Percentiles rank a stretch among this genome's conserved stretches.
phyloP scores from a whole-genome alignment of 129 eudicot species.

The Saposhnikovia divaricata region DNA sequence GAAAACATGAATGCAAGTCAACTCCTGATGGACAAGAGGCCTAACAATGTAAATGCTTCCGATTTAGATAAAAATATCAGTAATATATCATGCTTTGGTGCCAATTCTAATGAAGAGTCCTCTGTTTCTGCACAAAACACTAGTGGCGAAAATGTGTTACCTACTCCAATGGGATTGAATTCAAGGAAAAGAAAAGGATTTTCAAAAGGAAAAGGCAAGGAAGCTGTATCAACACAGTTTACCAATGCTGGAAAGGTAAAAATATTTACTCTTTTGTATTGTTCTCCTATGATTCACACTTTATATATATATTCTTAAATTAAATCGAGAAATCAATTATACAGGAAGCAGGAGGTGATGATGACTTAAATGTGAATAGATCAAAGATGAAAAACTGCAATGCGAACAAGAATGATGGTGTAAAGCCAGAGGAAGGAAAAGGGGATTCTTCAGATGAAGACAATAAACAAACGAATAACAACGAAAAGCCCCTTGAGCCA shows the following conservation, averaged over 20 bases:
- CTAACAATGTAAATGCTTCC: not conserved
- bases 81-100: conserved; percentile 22
- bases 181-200: conserved; percentile 54
- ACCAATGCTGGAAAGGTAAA: conserved; percentile 22
- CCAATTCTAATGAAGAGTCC: conserved; percentile 63
- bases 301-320: not conserved
- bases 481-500: conserved; percentile 53
- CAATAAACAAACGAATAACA: conserved; percentile 31
- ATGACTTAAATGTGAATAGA: conserved; percentile 33
- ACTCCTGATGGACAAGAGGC: conserved; percentile 19
- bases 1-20: conserved; percentile 26
- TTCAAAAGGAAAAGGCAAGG: conserved; percentile 49
- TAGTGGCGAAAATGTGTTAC: conserved; percentile 30
- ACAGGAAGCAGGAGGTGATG: conserved; percentile 46
- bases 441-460: conserved; percentile 6
- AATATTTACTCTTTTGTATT: not conserved
- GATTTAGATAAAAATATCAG: conserved; percentile 20
- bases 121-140: conserved; percentile 71
- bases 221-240: conserved; percentile 3
- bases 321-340: not conserved
- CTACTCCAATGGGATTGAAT: conserved; percentile 23
- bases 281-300: not conserved
- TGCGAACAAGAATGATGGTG: conserved; percentile 13
- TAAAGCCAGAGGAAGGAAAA: conserved; percentile 27
- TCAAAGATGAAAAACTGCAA: conserved; percentile 21